phyloP scores from a whole-genome alignment of 2,329 filamentous ascomycete species.

The Fusarium pseudocircinatum region DNA sequence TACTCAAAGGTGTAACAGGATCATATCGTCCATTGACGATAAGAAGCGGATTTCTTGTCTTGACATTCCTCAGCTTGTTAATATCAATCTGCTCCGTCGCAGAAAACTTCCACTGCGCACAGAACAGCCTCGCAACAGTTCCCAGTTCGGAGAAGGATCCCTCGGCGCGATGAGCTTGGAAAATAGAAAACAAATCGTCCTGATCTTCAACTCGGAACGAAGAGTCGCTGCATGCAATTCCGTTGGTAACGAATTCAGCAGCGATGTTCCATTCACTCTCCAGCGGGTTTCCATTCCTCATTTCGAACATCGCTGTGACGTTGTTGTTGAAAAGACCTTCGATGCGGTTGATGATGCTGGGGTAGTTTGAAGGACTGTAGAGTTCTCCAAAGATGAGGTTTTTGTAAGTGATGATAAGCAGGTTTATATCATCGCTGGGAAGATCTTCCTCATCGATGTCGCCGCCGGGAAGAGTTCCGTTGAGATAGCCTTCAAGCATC shows the following conservation, averaged over 20 bases:
- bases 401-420: not conserved
- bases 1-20: not conserved
- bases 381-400: not conserved
- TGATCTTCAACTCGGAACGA: not conserved
- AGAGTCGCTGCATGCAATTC: not conserved
- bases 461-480: not conserved
- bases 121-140: fast-evolving
- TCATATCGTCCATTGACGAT: not conserved
- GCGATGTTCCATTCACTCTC: not conserved
- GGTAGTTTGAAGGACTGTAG: not conserved
- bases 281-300: too few relatives aligned
- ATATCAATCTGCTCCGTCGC: not conserved
- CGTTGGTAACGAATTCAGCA: not conserved
- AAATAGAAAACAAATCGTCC: constrained; percentile 4
- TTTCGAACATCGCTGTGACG: not conserved
- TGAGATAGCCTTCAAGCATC: not conserved
- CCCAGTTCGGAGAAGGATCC: not conserved
- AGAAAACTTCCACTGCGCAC: not conserved
- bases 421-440: not conserved
- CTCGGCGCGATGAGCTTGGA: not conserved
- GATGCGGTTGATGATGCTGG: not conserved
- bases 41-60: not conserved
- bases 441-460: not conserved
- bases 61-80: not conserved
- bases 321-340: not conserved